Evolutionary conservation across 306 rosid genomes (phyloP).

Genomic region (Vigna radiata): DNA sequence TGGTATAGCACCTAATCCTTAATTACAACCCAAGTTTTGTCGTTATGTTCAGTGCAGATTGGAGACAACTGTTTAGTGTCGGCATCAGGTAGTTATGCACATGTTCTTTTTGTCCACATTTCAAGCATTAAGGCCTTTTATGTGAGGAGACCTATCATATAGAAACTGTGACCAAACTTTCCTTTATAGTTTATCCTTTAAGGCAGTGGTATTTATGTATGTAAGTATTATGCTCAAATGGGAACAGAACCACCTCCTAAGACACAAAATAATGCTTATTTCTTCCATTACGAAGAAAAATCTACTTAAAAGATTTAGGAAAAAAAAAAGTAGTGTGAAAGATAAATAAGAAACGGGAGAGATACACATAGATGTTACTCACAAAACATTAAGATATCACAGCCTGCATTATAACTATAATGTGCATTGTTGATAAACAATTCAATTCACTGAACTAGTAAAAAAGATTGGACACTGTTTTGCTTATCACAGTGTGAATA

Average conservation of each 20-base stretch:
- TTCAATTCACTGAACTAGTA: background rate
- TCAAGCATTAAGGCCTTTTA: background rate
- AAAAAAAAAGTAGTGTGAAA: background rate
- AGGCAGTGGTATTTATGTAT: background rate
- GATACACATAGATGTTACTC: background rate
- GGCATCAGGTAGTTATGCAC: background rate
- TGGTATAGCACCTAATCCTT: background rate
- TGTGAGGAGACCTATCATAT: background rate
- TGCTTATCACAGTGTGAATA: background rate
- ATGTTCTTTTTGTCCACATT: background rate
- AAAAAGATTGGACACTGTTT: background rate
- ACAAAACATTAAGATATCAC: background rate
- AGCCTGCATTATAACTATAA: background rate
- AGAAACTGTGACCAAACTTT: constrained; percentile 18
- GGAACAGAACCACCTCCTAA: background rate
- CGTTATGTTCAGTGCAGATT: background rate
- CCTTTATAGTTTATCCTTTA: background rate
- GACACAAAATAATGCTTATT: background rate
- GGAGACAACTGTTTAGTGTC: background rate
- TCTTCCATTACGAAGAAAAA: background rate
- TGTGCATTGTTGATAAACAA: background rate
- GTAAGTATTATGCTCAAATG: background rate
- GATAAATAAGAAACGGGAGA: constrained; percentile 11
- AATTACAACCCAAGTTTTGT: background rate
- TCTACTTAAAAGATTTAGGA: background rate